Evolutionary conservation across 371 early-diverging fungal species (phyloP).

Genomic region (Mucor circinelloides): DNA sequence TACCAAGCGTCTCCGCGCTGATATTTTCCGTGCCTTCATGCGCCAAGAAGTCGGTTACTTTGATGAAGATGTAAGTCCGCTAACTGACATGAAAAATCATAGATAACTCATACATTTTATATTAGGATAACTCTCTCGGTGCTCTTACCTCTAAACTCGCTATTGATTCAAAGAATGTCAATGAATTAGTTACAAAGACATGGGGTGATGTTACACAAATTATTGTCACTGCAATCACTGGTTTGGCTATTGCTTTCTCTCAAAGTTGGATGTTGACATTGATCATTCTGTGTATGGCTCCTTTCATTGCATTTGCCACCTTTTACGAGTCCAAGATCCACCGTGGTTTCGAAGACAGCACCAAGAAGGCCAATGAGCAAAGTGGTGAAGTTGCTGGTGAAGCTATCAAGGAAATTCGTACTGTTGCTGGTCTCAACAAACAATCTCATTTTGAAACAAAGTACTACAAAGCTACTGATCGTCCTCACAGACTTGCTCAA

Average conservation of each 20-base stretch:
- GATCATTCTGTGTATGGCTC: conserved; percentile 58
- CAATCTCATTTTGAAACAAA: conserved; percentile 67
- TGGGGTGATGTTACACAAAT: conserved; percentile 66
- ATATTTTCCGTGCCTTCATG: conserved; percentile 64
- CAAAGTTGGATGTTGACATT: conserved; percentile 63
- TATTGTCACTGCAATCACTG: conserved; percentile 46
- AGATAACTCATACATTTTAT: too few species aligned
- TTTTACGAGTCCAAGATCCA: conserved; percentile 46
- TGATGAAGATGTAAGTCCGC: conserved; percentile 60
- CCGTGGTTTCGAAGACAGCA: conserved; percentile 61
- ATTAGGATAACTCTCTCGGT: conserved; percentile 73
- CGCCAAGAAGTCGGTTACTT: conserved; percentile 88
- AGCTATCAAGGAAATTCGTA: conserved; percentile 86
- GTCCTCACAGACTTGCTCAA: conserved; percentile 67
- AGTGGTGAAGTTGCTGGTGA: conserved; percentile 82
- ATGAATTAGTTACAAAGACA: conserved; percentile 69
- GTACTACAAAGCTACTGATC: conserved; percentile 61
- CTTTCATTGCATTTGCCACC: conserved; percentile 53
- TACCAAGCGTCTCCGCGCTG: conserved; percentile 62
- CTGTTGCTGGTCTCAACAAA: conserved; percentile 83
- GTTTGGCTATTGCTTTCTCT: conserved; percentile 52
- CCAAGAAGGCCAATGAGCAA: conserved; percentile 68
- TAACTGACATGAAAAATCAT: too few species aligned
- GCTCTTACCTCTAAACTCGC: conserved; percentile 83
- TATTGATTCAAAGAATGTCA: conserved; percentile 76